These are phyloP conservation scores for Diaporthe sp. DNA, from an alignment of 2,329 filamentous ascomycete genomes.

Conservation along the genomic window DNA sequence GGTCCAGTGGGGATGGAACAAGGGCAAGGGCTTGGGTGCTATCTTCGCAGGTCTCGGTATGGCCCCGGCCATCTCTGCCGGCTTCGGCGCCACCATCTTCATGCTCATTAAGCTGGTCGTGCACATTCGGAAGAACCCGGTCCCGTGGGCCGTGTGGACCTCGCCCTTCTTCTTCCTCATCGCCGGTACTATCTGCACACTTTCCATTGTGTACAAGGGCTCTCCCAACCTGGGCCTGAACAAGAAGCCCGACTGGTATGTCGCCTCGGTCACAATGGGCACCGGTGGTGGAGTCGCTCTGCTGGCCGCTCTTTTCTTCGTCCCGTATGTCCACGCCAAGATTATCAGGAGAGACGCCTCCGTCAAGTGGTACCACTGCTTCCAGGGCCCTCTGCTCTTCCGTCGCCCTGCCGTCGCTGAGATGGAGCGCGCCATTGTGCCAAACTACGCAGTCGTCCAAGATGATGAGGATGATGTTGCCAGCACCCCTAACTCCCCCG, in stretches of 20 bases:
- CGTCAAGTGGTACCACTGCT: constrained; percentile 73
- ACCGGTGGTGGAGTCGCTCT: constrained; percentile 70
- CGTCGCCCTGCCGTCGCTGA: constrained; percentile 67
- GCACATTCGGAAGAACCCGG: constrained; percentile 77
- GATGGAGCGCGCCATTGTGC: constrained; percentile 71
- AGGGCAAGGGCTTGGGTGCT: constrained; percentile 76
- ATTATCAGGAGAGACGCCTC: constrained; percentile 77
- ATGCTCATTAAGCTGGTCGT: constrained; percentile 63
- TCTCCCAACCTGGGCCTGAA: constrained; percentile 75
- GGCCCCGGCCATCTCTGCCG: constrained; percentile 75
- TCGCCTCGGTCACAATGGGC: constrained; percentile 75
- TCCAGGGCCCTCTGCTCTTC: constrained; percentile 75
- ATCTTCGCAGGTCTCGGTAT: constrained; percentile 80
- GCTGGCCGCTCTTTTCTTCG: constrained; percentile 77
- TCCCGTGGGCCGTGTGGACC: constrained; percentile 79
- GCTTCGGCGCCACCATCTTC: constrained; percentile 52
- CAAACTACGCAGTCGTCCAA: constrained; percentile 84
- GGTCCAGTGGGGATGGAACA: constrained; percentile 79
- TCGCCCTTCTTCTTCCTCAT: constrained; percentile 84
- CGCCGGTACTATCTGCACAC: constrained; percentile 78
- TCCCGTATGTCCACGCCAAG: constrained; percentile 75
- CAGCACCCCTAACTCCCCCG: constrained; percentile 42
- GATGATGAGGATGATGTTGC: constrained; percentile 63
- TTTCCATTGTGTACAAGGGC: constrained; percentile 86
- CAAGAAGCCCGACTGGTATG: constrained; percentile 76